phyloP scores from a whole-genome alignment of 768 basidiomycete genomes.

The Gloeophyllum trabeum region DNA sequence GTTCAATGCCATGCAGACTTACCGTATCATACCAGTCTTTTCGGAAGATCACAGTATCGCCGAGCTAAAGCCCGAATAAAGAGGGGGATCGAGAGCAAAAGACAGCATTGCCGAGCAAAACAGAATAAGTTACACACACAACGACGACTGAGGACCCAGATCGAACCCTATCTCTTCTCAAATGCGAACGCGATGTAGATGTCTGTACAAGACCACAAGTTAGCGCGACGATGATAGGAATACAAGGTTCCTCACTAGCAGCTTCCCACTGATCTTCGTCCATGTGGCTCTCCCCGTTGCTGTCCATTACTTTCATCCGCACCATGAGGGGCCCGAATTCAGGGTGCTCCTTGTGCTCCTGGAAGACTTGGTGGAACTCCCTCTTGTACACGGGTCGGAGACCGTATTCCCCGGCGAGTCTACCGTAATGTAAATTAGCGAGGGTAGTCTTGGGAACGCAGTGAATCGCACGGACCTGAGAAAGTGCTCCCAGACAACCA shows the following conservation, averaged over 20 bases:
- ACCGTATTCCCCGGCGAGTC: conserved; percentile 76
- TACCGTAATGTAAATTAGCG: conserved; percentile 21
- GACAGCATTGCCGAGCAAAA: not conserved
- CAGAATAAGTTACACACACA: not conserved
- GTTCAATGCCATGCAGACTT: too few species aligned
- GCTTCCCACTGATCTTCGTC: conserved; percentile 96
- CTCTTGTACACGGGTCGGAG: conserved; percentile 68
- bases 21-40: too few species aligned
- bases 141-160: too few species aligned
- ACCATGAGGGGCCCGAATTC: conserved; percentile 81
- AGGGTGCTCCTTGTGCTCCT: conserved; percentile 64
- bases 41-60: too few species aligned
- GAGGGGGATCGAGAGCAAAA: too few species aligned
- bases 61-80: too few species aligned
- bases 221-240: not conserved
- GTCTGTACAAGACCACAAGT: conserved; percentile 33
- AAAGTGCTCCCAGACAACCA: conserved; percentile 95
- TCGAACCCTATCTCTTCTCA: conserved; percentile 61
- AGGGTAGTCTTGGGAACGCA: not conserved
- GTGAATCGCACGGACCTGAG: conserved; percentile 41
- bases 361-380: conserved; percentile 85
- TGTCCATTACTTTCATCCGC: conserved; percentile 87
- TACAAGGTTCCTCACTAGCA: conserved; percentile 61
- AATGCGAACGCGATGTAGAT: conserved; percentile 93
- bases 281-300: conserved; percentile 82